Percentiles rank a stretch among this genome's conserved stretches.
These are phyloP conservation scores for Malus orientalis DNA, from an alignment of 306 rosid species.

Conservation along the genomic window DNA sequence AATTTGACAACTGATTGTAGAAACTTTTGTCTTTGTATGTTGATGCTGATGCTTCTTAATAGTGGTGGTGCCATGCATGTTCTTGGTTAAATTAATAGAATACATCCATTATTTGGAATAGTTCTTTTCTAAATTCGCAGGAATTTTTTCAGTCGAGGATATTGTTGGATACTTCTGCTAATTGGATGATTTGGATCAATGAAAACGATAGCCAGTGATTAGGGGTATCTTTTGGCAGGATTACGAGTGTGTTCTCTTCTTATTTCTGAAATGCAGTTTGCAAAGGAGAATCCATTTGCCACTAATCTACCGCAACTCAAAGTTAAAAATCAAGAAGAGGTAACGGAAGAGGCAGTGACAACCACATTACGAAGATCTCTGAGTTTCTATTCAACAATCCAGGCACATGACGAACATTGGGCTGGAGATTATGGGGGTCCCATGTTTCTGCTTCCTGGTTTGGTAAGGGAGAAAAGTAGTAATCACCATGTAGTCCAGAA, in stretches of 20 bases:
- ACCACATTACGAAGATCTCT: too few species aligned
- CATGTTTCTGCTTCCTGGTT: too few species aligned
- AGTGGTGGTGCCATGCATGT: background rate
- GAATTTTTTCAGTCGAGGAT: slow-evolving; percentile 12
- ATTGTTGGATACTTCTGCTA: slow-evolving; percentile 22
- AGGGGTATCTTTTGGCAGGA: slow-evolving; percentile 32
- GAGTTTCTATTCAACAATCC: too few species aligned
- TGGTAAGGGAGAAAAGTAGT: background rate
- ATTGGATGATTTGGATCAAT: slow-evolving; percentile 15
- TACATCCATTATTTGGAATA: slow-evolving; percentile 1
- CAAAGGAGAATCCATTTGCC: slow-evolving; percentile 11
- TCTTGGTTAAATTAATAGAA: background rate
- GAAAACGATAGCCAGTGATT: slow-evolving; percentile 35
- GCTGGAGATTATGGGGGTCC: too few species aligned
- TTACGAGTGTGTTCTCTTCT: background rate
- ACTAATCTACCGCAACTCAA: slow-evolving; percentile 19
- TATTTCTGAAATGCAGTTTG: slow-evolving; percentile 5
- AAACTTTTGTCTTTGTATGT: background rate
- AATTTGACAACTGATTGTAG: background rate
- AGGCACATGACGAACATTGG: too few species aligned
- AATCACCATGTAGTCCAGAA: background rate
- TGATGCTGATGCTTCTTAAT: background rate
- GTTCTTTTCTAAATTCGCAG: slow-evolving; percentile 12
- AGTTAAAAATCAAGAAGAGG: slow-evolving; percentile 24
- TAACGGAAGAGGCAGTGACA: slow-evolving; percentile 8